Evolutionary conservation across 73 alveolate genomes (phyloP).

Genomic region (Halteria grandinella): DNA sequence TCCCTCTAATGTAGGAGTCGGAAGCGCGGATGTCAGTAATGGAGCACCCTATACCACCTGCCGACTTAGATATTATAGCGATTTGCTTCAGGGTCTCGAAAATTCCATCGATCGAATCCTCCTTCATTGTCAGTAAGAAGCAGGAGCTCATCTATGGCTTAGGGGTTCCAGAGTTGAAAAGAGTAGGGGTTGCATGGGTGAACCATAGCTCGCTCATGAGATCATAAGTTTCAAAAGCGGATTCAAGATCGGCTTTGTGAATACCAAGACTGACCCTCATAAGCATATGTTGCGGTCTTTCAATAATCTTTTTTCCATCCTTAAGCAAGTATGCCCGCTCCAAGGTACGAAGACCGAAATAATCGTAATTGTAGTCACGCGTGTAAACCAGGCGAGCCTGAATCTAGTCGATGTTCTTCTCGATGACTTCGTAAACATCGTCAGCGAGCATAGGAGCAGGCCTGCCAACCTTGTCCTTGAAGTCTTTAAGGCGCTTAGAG

Average conservation of each 20-base stretch:
- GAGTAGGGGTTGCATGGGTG: slow-evolving; percentile 94
- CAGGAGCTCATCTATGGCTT: slow-evolving; percentile 91
- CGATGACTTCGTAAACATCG: slow-evolving; percentile 76
- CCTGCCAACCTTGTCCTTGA: slow-evolving; percentile 69
- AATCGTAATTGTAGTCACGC: slow-evolving; percentile 70
- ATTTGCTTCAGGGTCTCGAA: slow-evolving; percentile 75
- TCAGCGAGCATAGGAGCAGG: slow-evolving; percentile 74
- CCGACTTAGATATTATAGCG: slow-evolving; percentile 86
- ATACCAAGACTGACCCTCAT: slow-evolving; percentile 91
- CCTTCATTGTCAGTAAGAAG: slow-evolving; percentile 81
- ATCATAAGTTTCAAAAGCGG: slow-evolving; percentile 84
- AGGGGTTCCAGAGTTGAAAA: slow-evolving; percentile 91
- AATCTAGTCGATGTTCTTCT: slow-evolving; percentile 12
- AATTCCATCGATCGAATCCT: slow-evolving; percentile 92
- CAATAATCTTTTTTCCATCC: slow-evolving; percentile 71
- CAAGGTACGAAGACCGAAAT: slow-evolving; percentile 91
- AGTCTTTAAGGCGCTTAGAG: slow-evolving; percentile 36
- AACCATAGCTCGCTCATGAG: slow-evolving; percentile 79
- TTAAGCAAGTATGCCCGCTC: slow-evolving; percentile 84
- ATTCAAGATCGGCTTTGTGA: slow-evolving; percentile 76
- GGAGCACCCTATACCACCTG: slow-evolving; percentile 94
- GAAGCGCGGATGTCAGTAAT: slow-evolving; percentile 82
- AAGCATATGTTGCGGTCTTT: slow-evolving; percentile 89
- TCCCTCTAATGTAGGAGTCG: slow-evolving; percentile 86
- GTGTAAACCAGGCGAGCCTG: slow-evolving; percentile 26